A percentile compares a stretch with the other conserved stretches of the same genome.
These are phyloP conservation scores for Saturnispora quitensis DNA, from an alignment of 805 yeast species.

Conservation along the genomic window DNA sequence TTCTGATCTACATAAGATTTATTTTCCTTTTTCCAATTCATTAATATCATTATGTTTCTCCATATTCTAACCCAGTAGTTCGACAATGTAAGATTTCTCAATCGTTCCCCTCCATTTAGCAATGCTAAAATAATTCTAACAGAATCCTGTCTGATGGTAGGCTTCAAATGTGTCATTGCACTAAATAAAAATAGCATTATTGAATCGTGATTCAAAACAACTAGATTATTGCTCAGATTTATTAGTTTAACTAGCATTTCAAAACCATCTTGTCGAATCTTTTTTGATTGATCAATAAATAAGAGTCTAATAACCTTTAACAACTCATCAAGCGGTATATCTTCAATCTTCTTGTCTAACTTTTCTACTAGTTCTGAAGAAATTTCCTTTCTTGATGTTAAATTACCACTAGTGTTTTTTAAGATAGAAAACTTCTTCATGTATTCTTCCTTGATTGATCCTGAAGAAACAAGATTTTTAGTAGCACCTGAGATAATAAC, in stretches of 20 bases:
- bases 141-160: slow-evolving; percentile 67
- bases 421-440: slow-evolving; percentile 57
- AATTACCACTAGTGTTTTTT: slow-evolving; percentile 37
- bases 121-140: slow-evolving; percentile 56
- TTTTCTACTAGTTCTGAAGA: slow-evolving; percentile 11
- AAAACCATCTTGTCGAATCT: slow-evolving; percentile 33
- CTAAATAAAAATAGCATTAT: slow-evolving; percentile 71
- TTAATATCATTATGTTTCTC: slow-evolving; percentile 53
- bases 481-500: slow-evolving; percentile 28
- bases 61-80: slow-evolving; percentile 60
- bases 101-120: slow-evolving; percentile 31
- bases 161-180: slow-evolving; percentile 87
- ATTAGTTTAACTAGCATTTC: slow-evolving; percentile 9
- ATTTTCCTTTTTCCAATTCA: slow-evolving; percentile 52
- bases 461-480: slow-evolving; percentile 11
- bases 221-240: slow-evolving; percentile 21
- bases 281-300: slow-evolving; percentile 53
- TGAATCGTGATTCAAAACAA: slow-evolving; percentile 51
- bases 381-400: slow-evolving; percentile 17
- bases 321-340: slow-evolving; percentile 47
- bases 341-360: slow-evolving; percentile 22
- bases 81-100: slow-evolving; percentile 40
- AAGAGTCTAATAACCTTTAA: slow-evolving; percentile 52
- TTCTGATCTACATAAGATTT: slow-evolving; percentile 15
- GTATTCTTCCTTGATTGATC: slow-evolving; percentile 11